A percentile compares a stretch with the other conserved stretches of the same genome.
Evolutionary conservation across 164 flowering plant species (phyloP).

Genomic region (Cinnamomum chago): DNA sequence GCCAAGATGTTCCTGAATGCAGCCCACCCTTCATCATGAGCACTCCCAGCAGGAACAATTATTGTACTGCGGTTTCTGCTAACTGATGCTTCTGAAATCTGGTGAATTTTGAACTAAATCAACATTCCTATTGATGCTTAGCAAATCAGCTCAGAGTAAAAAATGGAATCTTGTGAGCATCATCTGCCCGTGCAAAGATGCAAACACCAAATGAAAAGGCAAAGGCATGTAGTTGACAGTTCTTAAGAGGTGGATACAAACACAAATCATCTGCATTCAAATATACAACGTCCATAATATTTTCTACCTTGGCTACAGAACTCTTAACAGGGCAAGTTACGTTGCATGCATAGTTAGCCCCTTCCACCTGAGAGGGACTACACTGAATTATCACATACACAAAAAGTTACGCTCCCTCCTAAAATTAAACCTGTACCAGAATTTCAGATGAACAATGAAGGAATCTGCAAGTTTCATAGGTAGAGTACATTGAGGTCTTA

Average conservation of each 20-base stretch:
- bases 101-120: conserved; percentile 8
- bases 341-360: not conserved
- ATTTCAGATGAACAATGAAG: too few relatives aligned
- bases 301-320: too few relatives aligned
- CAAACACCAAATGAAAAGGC: not conserved
- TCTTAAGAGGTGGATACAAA: not conserved
- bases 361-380: not conserved
- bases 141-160: not conserved
- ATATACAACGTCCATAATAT: too few relatives aligned
- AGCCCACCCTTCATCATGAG: conserved; percentile 93
- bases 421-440: too few relatives aligned
- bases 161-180: not conserved
- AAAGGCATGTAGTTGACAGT: not conserved
- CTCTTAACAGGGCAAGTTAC: too few relatives aligned
- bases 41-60: conserved; percentile 91
- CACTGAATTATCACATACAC: not conserved
- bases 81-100: conserved; percentile 97
- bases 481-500: not conserved
- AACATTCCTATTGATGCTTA: not conserved
- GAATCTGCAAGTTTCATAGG: too few relatives aligned
- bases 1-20: conserved; percentile 91
- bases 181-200: not conserved
- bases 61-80: conserved; percentile 97
- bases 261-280: not conserved
- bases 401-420: not conserved